Percentiles rank a stretch among this genome's conserved stretches.
Conservation (phyloP, 2,329 filamentous ascomycete genomes). For the Aspergillus tubingensis region DNA sequence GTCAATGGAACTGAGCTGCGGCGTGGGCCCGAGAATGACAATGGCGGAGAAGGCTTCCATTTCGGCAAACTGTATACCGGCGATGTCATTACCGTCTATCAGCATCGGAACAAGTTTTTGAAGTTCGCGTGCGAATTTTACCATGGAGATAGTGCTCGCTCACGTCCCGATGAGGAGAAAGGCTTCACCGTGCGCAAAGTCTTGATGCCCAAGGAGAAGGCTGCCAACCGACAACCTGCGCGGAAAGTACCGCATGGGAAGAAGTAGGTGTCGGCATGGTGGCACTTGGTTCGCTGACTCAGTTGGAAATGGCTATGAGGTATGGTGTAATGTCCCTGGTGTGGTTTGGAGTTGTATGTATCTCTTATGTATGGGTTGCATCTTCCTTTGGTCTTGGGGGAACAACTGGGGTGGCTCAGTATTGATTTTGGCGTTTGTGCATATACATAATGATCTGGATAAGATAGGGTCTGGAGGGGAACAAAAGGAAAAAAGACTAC, state of each 20-base stretch:
- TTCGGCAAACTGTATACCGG: conserved; percentile 73
- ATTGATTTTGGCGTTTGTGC: neutral
- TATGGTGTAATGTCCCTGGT: neutral
- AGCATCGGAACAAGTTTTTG: conserved; percentile 44
- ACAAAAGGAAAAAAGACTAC: neutral
- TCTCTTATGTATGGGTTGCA: neutral
- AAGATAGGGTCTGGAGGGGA: neutral
- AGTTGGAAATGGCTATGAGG: neutral
- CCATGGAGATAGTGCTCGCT: conserved; percentile 46
- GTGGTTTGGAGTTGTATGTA: neutral
- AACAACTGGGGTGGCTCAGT: neutral
- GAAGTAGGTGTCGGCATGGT: conserved; percentile 1
- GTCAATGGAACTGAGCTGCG: conserved; percentile 72
- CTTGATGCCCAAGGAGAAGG: conserved; percentile 32
- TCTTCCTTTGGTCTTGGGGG: neutral
- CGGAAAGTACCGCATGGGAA: conserved; percentile 22
- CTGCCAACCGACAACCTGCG: conserved; percentile 29
- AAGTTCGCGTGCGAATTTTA: conserved; percentile 50
- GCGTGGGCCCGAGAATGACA: conserved; percentile 56
- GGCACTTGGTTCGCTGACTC: neutral
- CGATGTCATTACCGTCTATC: conserved; percentile 74
- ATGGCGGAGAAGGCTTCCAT: conserved; percentile 52
- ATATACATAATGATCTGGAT: neutral
- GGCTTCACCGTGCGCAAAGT: conserved; percentile 45
- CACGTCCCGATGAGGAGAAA: conserved; percentile 44